phyloP scores from a whole-genome alignment of 2,329 filamentous ascomycete genomes.

The Pestalotiopsis sp. region DNA sequence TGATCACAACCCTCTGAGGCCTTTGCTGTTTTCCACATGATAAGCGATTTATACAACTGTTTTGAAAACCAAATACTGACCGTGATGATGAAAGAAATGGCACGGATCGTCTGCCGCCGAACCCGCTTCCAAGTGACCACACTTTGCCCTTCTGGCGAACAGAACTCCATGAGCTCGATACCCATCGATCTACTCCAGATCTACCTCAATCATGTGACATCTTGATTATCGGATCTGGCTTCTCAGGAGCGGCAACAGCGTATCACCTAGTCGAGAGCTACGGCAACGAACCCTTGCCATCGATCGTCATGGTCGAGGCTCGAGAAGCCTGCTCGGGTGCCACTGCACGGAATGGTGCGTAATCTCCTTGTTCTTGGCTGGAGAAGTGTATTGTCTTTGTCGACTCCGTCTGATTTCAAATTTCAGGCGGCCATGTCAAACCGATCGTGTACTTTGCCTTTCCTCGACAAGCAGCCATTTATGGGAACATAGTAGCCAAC shows the following conservation, averaged over 20 bases:
- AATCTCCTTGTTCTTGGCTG: too few relatives aligned
- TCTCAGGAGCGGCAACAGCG: slow-evolving; percentile 26
- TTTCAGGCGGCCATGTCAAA: slow-evolving; percentile 33
- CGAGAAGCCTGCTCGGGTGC: slow-evolving; percentile 23
- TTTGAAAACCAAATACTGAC: not conserved
- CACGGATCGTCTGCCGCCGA: not conserved
- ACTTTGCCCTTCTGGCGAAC: not conserved
- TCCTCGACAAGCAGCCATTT: slow-evolving; percentile 17
- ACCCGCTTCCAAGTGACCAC: not conserved
- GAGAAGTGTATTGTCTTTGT: too few relatives aligned
- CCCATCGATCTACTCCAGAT: slow-evolving; percentile 10
- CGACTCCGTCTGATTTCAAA: too few relatives aligned
- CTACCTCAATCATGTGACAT: slow-evolving; percentile 21
- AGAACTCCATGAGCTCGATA: slow-evolving; percentile 4
- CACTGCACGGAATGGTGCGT: slow-evolving; percentile 24
- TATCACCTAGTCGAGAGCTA: slow-evolving; percentile 33
- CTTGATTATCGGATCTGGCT: slow-evolving; percentile 26
- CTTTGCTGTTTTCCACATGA: not conserved
- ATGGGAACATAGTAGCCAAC: slow-evolving; percentile 26
- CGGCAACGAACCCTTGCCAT: slow-evolving; percentile 18
- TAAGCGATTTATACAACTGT: not conserved
- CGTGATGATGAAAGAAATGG: not conserved
- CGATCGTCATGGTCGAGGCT: slow-evolving; percentile 21
- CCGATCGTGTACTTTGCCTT: slow-evolving; percentile 33
- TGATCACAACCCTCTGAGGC: not conserved